Evolutionary conservation across 2,329 filamentous ascomycete genomes (phyloP), one percentile per base, ranked within the genome.

Genomic region (Aspergillus viridinutans): DNA sequence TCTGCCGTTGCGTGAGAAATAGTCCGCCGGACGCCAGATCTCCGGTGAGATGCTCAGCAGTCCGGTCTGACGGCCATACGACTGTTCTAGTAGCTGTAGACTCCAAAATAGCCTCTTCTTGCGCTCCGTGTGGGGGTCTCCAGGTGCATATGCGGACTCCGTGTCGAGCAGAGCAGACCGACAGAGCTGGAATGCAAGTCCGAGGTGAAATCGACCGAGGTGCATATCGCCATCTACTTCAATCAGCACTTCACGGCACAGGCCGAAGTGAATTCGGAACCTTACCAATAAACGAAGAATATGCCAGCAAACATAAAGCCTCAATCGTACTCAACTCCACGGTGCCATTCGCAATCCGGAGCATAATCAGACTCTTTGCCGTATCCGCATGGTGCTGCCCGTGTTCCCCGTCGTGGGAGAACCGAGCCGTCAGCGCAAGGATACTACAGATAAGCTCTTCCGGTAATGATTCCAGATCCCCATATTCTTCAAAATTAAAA

Each of bases 101-200:
- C 79, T 82, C 80, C 80, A 82, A 32, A 82, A 82, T 0, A 82
- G 67, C 3, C 78, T 66, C 61, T 77, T 80, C 63, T 81, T 81
- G 9, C 79, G 74, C 53, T 82, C 77, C 0, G 67, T 61, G 1
- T 61, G 62, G 0, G 71, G 66, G 40, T 76, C 74, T 7, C 75
- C 69, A 3, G 64, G 52, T 0, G 62, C 62, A 49, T 81, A 81
- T 0, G 69, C 66, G 0, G 74, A 71, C 48, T 76, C 72, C 0
- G 78, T 62, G 54, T 82, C 80, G 0, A 82, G 64, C 75, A 77
- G 78, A 7, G 80, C 80, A 0, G 80, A 79, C 8, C 78, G 77
- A 59, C 79, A 81, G 8, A 82, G 75, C 59, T 82, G 80, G 40
- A 79, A 74, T 1, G 77, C 78, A 10, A 82, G 74, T 8, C 79